phyloP scores from a whole-genome alignment of 345 rosid species.

The Combretum micranthum region DNA sequence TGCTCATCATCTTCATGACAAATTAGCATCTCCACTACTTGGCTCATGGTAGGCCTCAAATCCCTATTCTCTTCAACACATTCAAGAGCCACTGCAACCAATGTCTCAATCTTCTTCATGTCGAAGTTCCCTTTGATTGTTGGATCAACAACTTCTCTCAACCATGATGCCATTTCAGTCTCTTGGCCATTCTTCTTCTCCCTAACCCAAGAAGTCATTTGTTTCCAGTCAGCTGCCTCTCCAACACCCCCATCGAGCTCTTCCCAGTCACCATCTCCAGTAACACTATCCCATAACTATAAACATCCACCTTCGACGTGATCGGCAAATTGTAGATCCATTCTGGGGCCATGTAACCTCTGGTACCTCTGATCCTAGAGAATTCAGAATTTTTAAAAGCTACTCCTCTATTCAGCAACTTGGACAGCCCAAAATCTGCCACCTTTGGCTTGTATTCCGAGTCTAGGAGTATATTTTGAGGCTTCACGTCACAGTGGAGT shows the following conservation, averaged over 20 bases:
- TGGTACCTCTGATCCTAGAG: slow-evolving; percentile 18
- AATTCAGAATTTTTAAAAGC: neutral
- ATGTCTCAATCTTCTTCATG: slow-evolving; percentile 6
- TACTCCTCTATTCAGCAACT: slow-evolving; percentile 11
- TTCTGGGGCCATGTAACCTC: slow-evolving; percentile 30
- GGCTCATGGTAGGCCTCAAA: slow-evolving; percentile 22
- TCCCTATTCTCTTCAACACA: slow-evolving; percentile 20
- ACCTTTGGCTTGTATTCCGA: slow-evolving; percentile 16
- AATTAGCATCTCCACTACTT: slow-evolving; percentile 21
- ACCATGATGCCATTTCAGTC: slow-evolving; percentile 4
- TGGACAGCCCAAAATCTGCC: slow-evolving; percentile 27
- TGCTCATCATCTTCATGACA: neutral
- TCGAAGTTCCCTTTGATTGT: slow-evolving; percentile 3
- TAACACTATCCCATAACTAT: slow-evolving; percentile 29
- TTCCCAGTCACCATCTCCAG: slow-evolving; percentile 22
- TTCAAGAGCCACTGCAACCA: slow-evolving; percentile 16
- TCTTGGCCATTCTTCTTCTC: slow-evolving; percentile 8
- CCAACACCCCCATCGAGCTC: neutral
- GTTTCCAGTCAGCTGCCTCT: neutral
- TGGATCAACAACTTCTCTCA: slow-evolving; percentile 17
- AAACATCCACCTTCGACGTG: slow-evolving; percentile 30
- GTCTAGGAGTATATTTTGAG: slow-evolving; percentile 19
- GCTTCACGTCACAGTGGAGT: slow-evolving; percentile 27
- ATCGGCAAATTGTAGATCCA: slow-evolving; percentile 21
- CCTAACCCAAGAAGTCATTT: slow-evolving; percentile 11